A percentile compares a stretch with the other conserved stretches of the same genome.
These are phyloP conservation scores for Gossypium sturtianum DNA, from an alignment of 345 rosid genomes.

Conservation along the genomic window DNA sequence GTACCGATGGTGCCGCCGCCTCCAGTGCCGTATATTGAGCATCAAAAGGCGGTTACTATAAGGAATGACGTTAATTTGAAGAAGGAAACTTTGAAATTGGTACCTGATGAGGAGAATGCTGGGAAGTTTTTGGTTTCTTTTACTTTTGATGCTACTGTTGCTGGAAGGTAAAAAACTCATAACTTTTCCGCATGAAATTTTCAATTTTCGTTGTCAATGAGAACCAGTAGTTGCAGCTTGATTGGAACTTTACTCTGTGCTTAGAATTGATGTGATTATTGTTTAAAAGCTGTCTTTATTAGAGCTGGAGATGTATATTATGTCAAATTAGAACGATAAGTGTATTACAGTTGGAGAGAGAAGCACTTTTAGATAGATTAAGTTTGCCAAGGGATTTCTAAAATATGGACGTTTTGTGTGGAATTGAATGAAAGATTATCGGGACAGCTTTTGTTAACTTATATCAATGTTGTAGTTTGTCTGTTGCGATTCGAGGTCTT, in stretches of 20 bases:
- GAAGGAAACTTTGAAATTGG: constrained; percentile 68
- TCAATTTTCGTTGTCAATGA: background rate
- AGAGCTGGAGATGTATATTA: background rate
- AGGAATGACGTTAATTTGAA: constrained; percentile 74
- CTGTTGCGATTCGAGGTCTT: background rate
- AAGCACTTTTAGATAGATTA: background rate
- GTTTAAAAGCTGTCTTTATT: background rate
- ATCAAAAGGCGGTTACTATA: constrained; percentile 77
- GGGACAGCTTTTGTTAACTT: background rate
- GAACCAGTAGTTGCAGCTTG: background rate
- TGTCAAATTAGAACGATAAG: background rate
- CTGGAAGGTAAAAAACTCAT: constrained; percentile 47
- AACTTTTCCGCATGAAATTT: background rate
- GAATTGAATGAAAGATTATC: background rate
- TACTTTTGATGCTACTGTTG: constrained; percentile 80
- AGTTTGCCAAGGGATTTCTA: background rate
- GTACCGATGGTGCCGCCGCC: constrained; percentile 37
- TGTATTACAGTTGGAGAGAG: background rate
- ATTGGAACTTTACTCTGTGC: background rate
- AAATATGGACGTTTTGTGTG: background rate
- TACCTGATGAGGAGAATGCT: constrained; percentile 51
- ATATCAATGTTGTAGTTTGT: background rate
- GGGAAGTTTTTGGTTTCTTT: constrained; percentile 67
- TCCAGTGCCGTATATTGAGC: constrained; percentile 59
- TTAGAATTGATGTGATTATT: background rate